Conservation (phyloP, 495 filamentous ascomycete species). For the Tuber indicum region DNA sequence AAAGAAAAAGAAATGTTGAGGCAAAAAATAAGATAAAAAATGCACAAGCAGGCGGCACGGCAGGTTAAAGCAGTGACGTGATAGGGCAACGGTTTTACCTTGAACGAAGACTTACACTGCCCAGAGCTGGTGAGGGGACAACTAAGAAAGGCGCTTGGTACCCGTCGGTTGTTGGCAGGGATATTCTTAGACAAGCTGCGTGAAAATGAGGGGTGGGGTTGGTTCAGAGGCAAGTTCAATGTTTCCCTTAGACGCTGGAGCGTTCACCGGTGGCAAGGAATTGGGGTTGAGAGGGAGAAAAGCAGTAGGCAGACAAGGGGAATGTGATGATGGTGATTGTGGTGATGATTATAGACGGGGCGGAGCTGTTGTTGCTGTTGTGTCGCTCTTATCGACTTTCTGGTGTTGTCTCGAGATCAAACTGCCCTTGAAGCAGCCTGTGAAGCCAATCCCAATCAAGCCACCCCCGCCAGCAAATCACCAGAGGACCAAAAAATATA, state of each 20-base stretch:
- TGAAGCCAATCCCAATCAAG: constrained; percentile 12
- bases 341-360: constrained; percentile 4
- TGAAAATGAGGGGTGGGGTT: constrained; percentile 2
- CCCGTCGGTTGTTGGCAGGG: constrained; percentile 13
- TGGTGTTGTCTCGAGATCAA: constrained; percentile 2
- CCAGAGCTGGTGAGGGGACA: constrained; percentile 1
- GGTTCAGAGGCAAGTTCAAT: background rate
- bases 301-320: background rate
- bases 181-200: constrained; percentile 11
- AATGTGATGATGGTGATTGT: constrained; percentile 6
- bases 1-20: background rate
- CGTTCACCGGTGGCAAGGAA: constrained; percentile 11
- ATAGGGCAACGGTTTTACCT: background rate
- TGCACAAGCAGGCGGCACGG: background rate
- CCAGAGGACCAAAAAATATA: constrained; percentile 12
- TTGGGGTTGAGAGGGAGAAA: background rate
- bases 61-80: background rate
- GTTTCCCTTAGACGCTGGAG: constrained; percentile 21
- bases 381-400: constrained; percentile 7
- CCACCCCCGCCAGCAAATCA: constrained; percentile 21
- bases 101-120: background rate
- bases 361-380: constrained; percentile 9
- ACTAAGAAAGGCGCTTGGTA: background rate
- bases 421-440: constrained; percentile 2
- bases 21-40: background rate